Evolutionary conservation across 768 basidiomycete species (phyloP).

Genomic region (Steccherinum ochraceum): DNA sequence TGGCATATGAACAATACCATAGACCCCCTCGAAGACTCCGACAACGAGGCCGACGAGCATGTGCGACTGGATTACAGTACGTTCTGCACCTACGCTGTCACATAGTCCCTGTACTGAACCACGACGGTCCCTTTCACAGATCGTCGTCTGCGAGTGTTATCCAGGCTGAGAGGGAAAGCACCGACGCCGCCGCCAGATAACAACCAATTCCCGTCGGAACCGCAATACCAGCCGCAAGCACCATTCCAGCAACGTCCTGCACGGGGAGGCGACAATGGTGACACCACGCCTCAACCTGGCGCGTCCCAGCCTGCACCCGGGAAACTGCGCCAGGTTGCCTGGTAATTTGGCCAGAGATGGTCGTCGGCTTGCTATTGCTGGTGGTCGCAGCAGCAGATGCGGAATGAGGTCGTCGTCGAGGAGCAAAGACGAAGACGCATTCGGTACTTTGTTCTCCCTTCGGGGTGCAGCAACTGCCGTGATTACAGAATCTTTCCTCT

Average conservation of each 20-base stretch:
- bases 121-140: constrained; percentile 21
- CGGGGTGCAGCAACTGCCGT: no score
- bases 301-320: constrained; percentile 14
- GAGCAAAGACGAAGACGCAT: no score
- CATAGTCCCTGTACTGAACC: background rate
- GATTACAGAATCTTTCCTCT: no score
- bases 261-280: constrained; percentile 7
- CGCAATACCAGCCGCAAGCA: constrained; percentile 5
- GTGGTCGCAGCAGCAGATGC: no score
- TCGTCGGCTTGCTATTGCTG: no score
- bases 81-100: constrained; percentile 17
- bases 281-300: constrained; percentile 2
- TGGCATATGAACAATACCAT: constrained; percentile 63
- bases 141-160: constrained; percentile 34
- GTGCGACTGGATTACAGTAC: constrained; percentile 60
- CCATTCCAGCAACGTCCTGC: constrained; percentile 5
- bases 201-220: constrained; percentile 11
- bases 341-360: no score
- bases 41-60: constrained; percentile 66
- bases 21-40: constrained; percentile 71
- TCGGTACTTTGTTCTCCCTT: no score
- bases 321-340: constrained; percentile 20
- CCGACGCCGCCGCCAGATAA: constrained; percentile 38
- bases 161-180: constrained; percentile 43
- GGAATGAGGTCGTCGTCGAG: no score